Base-by-base conservation (phyloP, 148 eudicot genomes). In the Polygonum aviculare region DNA sequence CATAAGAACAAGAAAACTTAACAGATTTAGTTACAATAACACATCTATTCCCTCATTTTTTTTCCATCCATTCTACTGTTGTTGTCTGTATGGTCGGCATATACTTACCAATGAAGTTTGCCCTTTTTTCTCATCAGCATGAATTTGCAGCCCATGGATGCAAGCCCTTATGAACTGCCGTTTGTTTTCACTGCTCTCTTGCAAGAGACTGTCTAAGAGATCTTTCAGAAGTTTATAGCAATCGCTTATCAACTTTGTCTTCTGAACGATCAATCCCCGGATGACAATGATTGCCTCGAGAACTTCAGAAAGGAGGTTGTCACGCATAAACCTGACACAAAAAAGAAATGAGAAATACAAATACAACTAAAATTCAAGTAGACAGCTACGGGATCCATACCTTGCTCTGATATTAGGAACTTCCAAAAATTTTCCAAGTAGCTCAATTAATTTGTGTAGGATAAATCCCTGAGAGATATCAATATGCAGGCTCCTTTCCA, bases 391-490 rank as follows among this genome's bases (percentile, higher is more conserved):
- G 40, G 14, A 77, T 76, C 70, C 50, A 75, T 83, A 96, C 99
- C 99, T 91, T 74, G 93, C 85, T 96, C 99, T 88, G 77, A 96
- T 90, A 77, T 93, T 96, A 36, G 95, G 89, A 78, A 93, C 92
- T 87, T 93, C 98, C 90, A 96, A 87, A 83, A 93, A 91, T 69
- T 93, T 96, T 35, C 98, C 98, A 74, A 96, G 94, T 72, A 96
- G 98, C 97, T 96, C 99, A 74, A 93, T 96, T 72, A 96, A 90
- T 82, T 93, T 96, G 83, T 96, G 97, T 76, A 96, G 99, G 83
- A 96, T 96, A 80, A 96, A 96, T 55, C 99, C 99, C 79, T 93
- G 99, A 26, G 99, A 93, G 80, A 96, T 96, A 73, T 96, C 97
- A 77, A 96, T 93, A 78, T 87, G 99, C 74, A 96, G 85, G 82